These are phyloP conservation scores for Rhododendron williamsianum DNA, from an alignment of 148 eudicot species.

Conservation along the genomic window DNA sequence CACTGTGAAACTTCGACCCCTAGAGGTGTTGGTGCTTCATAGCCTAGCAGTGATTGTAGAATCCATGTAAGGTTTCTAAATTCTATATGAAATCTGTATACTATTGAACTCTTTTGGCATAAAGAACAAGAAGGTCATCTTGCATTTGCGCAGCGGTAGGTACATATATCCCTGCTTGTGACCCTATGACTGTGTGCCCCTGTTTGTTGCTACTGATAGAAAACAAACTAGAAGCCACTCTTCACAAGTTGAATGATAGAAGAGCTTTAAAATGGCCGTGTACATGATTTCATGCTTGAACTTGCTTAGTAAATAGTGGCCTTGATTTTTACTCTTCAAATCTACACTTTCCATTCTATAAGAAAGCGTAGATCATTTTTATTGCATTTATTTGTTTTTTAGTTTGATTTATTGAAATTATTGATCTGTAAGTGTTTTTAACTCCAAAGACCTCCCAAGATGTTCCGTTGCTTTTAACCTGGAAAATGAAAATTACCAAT, in stretches of 20 bases:
- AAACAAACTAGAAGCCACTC: not conserved
- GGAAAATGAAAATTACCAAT: not conserved
- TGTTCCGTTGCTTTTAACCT: not conserved
- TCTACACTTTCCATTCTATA: not conserved
- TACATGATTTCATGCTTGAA: slow-evolving; percentile 1
- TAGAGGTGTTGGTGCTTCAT: too few species aligned
- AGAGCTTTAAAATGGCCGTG: not conserved
- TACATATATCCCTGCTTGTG: not conserved
- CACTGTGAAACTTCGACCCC: too few species aligned
- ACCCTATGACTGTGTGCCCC: not conserved
- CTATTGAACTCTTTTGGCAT: not conserved
- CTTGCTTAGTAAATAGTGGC: not conserved
- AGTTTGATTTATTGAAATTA: not conserved
- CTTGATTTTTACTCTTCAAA: not conserved
- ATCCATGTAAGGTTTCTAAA: not conserved
- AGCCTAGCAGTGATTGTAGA: not conserved
- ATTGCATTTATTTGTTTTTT: not conserved
- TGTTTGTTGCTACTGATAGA: not conserved
- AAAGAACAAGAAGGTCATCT: not conserved
- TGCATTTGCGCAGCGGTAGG: not conserved
- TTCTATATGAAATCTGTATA: not conserved
- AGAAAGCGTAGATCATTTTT: not conserved
- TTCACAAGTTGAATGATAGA: not conserved
- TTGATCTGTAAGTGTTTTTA: not conserved
- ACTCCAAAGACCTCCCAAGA: not conserved